Conservation (phyloP, 176 grass and related monocot species). For the Tillandsia fasciculata region DNA sequence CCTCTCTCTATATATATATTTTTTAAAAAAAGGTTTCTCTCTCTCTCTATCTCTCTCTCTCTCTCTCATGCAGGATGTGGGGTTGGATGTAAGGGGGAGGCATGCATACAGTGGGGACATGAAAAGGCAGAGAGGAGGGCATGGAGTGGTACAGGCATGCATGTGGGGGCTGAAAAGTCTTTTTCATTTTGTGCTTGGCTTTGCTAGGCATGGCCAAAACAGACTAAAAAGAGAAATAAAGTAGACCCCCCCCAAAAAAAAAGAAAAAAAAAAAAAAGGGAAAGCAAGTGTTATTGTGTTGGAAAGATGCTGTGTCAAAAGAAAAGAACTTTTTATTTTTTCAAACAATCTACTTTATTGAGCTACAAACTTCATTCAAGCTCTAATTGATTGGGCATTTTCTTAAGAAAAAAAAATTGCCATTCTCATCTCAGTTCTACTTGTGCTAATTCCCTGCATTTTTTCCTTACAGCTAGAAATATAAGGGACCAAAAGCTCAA, state of each 20-base stretch:
- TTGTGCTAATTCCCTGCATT: no score
- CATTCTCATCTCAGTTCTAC: no score
- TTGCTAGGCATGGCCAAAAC: background rate
- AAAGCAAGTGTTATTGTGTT: background rate
- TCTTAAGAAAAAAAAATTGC: no score
- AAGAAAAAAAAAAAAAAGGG: background rate
- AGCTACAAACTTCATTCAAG: background rate
- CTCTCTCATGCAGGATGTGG: background rate
- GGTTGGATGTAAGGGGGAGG: background rate
- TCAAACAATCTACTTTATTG: background rate
- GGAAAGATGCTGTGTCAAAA: background rate
- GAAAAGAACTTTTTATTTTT: background rate
- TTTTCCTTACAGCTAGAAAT: no score
- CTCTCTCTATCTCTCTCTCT: background rate
- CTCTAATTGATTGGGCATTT: no score
- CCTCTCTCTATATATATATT: no score
- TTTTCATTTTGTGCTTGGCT: background rate
- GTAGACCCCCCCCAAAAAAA: background rate
- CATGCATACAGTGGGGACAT: background rate
- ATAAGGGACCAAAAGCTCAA: no score
- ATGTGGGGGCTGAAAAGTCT: background rate
- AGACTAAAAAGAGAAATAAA: background rate
- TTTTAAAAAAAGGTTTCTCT: no score
- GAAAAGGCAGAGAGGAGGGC: constrained; percentile 1
- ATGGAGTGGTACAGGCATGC: constrained; percentile 8